These are phyloP conservation scores for Vaccinium darrowii DNA, from an alignment of 148 eudicot genomes.

Conservation along the genomic window DNA sequence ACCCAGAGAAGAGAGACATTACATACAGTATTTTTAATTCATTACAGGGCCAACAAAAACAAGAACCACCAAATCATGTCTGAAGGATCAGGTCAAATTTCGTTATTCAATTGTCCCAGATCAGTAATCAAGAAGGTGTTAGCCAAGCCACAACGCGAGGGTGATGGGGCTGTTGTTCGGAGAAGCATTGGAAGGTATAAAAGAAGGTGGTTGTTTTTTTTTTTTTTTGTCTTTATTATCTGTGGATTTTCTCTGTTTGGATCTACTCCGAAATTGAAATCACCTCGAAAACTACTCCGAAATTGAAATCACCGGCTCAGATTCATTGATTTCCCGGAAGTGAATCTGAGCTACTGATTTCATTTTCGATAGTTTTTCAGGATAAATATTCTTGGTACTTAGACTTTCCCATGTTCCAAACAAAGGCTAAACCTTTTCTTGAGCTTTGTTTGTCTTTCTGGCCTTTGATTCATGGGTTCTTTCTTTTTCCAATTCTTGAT, in stretches of 20 bases:
- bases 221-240: not conserved
- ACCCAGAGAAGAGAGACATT: not conserved
- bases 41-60: not conserved
- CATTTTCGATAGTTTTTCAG: no score
- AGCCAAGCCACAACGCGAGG: slow-evolving; percentile 47
- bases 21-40: slow-evolving; percentile 3
- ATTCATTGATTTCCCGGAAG: no score
- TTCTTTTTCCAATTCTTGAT: not conserved
- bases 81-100: slow-evolving; percentile 17
- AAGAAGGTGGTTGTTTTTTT: not conserved
- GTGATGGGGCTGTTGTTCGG: slow-evolving; percentile 51
- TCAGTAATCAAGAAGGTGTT: slow-evolving; percentile 35
- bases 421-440: not conserved
- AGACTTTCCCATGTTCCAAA: no score
- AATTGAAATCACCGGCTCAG: no score
- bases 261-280: no score
- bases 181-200: slow-evolving; percentile 62
- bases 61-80: slow-evolving; percentile 14
- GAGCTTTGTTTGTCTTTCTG: not conserved
- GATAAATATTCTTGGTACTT: no score
- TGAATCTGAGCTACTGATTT: no score
- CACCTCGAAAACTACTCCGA: no score
- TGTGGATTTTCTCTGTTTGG: not conserved
- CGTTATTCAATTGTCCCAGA: slow-evolving; percentile 20
- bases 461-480: not conserved